These are phyloP conservation scores for Polyporus tsugae DNA, from an alignment of 1,284 basidiomycete genomes.

Conservation along the genomic window DNA sequence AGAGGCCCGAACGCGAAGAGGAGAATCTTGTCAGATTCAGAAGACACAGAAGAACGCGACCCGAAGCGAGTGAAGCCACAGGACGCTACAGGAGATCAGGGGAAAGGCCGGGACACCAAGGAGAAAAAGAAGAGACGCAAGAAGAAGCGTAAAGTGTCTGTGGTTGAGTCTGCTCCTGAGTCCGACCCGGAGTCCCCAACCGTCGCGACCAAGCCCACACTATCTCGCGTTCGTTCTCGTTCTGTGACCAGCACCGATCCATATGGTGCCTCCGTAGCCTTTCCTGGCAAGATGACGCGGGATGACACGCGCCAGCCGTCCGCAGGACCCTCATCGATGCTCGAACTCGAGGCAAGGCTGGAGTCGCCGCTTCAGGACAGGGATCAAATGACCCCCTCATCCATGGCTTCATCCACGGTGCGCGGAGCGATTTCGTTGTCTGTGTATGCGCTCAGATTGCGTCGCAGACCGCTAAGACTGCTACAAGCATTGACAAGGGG, in stretches of 20 bases:
- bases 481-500: slow-evolving; percentile 26
- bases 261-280: background rate
- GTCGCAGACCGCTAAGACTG: background rate
- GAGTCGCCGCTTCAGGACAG: slow-evolving; percentile 6
- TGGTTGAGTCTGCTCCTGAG: slow-evolving; percentile 25
- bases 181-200: slow-evolving; percentile 13
- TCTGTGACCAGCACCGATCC: slow-evolving; percentile 13
- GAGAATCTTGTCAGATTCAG: slow-evolving; percentile 32
- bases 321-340: slow-evolving; percentile 16
- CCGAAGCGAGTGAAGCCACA: slow-evolving; percentile 22
- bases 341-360: background rate
- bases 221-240: slow-evolving; percentile 21
- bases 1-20: slow-evolving; percentile 20
- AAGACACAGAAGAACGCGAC: slow-evolving; percentile 33
- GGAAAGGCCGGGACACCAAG: slow-evolving; percentile 28
- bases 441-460: background rate
- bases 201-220: slow-evolving; percentile 5
- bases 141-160: slow-evolving; percentile 38
- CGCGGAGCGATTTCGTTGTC: background rate
- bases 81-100: slow-evolving; percentile 5
- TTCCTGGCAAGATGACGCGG: background rate
- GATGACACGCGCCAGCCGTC: slow-evolving; percentile 11
- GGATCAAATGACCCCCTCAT: slow-evolving; percentile 1
- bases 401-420: slow-evolving; percentile 15
- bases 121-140: slow-evolving; percentile 40